A percentile compares a stretch with the other conserved stretches of the same genome.
Evolutionary conservation across 75 land plant genomes (phyloP).

Genomic region (Selaginella moellendorffii): DNA sequence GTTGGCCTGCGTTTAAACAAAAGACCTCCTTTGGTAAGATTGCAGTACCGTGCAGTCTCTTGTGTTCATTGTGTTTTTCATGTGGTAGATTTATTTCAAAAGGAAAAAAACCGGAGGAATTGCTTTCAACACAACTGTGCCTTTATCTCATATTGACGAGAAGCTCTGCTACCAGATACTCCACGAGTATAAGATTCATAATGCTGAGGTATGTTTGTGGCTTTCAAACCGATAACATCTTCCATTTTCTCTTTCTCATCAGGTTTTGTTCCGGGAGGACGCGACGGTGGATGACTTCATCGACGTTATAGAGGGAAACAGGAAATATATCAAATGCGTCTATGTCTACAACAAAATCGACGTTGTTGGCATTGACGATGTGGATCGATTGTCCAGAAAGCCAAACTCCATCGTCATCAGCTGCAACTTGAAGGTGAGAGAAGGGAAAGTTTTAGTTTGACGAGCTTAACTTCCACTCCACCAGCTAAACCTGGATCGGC

Average conservation of each 20-base stretch:
- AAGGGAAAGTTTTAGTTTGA: background rate
- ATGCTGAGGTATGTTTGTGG: conserved; percentile 66
- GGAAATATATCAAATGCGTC: conserved; percentile 91
- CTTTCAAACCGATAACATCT: background rate
- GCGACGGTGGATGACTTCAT: conserved; percentile 98
- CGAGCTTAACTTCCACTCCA: conserved; percentile 16
- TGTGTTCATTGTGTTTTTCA: background rate
- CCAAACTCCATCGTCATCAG: conserved; percentile 96
- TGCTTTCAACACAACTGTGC: conserved; percentile 81
- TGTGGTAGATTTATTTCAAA: conserved; percentile 84
- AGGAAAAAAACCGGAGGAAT: conserved; percentile 98
- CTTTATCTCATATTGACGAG: conserved; percentile 89
- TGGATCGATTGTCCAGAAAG: conserved; percentile 81
- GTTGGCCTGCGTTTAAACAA: conserved; percentile 96
- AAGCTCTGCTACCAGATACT: conserved; percentile 96
- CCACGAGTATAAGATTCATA: conserved; percentile 99
- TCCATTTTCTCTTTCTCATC: background rate
- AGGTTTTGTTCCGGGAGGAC: conserved; percentile 93
- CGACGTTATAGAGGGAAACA: conserved; percentile 95
- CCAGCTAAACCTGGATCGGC: conserved; percentile 87
- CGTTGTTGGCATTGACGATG: conserved; percentile 97
- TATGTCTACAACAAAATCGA: conserved; percentile 99
- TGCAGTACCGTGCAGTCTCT: background rate
- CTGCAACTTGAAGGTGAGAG: conserved; percentile 73
- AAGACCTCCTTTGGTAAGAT: conserved; percentile 81